Conservation (phyloP, 1,139 yeast species). For the Pichia kudriavzevii region DNA sequence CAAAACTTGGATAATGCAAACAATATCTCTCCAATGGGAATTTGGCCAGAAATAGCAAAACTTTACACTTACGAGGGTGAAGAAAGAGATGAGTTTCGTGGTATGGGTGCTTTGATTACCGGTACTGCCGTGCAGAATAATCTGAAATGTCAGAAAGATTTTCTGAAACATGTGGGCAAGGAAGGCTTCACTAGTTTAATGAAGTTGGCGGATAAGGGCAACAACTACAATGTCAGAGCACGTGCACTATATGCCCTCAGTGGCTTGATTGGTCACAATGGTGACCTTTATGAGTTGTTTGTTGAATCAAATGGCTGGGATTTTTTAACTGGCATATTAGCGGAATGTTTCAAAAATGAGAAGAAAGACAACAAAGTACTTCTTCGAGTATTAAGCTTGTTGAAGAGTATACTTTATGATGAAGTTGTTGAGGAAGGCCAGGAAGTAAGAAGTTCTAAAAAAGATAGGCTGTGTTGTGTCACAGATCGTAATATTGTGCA, state of each 20-base stretch:
- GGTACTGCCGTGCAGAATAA: slow-evolving; percentile 95
- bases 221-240: slow-evolving; percentile 31
- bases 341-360: slow-evolving; percentile 17
- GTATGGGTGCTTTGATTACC: slow-evolving; percentile 62
- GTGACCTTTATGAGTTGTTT: slow-evolving; percentile 48
- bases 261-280: slow-evolving; percentile 65
- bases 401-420: slow-evolving; percentile 51
- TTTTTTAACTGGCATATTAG: slow-evolving; percentile 20
- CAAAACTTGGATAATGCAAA: slow-evolving; percentile 95
- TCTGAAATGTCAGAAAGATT: slow-evolving; percentile 61
- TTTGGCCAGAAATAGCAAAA: slow-evolving; percentile 50
- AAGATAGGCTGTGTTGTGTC: slow-evolving; percentile 32
- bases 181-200: slow-evolving; percentile 11
- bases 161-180: slow-evolving; percentile 37
- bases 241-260: slow-evolving; percentile 78
- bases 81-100: slow-evolving; percentile 41
- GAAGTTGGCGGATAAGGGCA: slow-evolving; percentile 7
- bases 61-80: slow-evolving; percentile 45
- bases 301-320: slow-evolving; percentile 59
- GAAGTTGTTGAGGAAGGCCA: slow-evolving; percentile 33
- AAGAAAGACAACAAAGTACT: slow-evolving; percentile 40
- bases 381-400: slow-evolving; percentile 48
- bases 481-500: slow-evolving; percentile 31
- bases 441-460: slow-evolving; percentile 2
- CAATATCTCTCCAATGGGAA: slow-evolving; percentile 71